These are phyloP conservation scores for Clohesyomyces aquaticus DNA, from an alignment of 495 filamentous ascomycete species.

Conservation along the genomic window DNA sequence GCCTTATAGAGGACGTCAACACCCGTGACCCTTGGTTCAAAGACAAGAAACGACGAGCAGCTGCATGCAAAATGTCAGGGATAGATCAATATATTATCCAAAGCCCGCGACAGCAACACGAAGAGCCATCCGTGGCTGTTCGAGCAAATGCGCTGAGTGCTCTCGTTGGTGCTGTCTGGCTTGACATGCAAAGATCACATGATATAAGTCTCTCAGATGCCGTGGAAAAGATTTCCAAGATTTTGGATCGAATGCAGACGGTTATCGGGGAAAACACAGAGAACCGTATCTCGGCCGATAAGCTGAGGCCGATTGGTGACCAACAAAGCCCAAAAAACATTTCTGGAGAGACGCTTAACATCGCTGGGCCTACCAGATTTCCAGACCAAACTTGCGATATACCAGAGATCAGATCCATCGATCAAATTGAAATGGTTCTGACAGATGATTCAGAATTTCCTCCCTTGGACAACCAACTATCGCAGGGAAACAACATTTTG, in stretches of 20 bases:
- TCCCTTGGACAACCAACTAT: too few species aligned
- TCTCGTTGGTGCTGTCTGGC: conserved; percentile 9
- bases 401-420: not conserved
- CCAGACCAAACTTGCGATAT: not conserved
- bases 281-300: not conserved
- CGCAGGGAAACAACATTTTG: too few species aligned
- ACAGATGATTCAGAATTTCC: not conserved
- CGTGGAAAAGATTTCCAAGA: not conserved
- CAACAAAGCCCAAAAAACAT: not conserved
- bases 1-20: conserved; percentile 4
- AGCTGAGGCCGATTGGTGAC: not conserved
- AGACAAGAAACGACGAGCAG: conserved; percentile 1
- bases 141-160: conserved; percentile 4
- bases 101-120: conserved; percentile 10
- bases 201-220: not conserved
- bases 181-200: conserved; percentile 10
- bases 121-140: not conserved
- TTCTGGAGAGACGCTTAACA: not conserved
- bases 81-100: conserved; percentile 12
- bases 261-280: not conserved
- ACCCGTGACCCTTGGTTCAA: conserved; percentile 10
- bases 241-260: conserved; percentile 9
- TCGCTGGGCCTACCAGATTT: not conserved
- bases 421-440: not conserved
- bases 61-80: conserved; percentile 7